phyloP scores from a whole-genome alignment of 1,284 basidiomycete species.

The Polyporus tsugae region DNA sequence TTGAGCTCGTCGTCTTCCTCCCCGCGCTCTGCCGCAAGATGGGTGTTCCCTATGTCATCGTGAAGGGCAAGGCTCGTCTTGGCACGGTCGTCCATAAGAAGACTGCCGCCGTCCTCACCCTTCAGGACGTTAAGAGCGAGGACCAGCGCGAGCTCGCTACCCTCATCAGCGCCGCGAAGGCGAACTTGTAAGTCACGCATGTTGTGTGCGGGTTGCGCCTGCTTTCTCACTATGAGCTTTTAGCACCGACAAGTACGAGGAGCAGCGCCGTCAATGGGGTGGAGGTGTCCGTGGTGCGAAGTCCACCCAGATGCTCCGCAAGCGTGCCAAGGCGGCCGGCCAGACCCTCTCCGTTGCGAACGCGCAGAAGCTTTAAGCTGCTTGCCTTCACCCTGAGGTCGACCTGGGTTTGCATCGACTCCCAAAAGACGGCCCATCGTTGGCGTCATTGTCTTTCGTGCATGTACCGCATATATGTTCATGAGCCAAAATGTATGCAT shows the following conservation, averaged over 20 bases:
- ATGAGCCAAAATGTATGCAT: constrained; percentile 30
- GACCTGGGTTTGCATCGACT: constrained; percentile 18
- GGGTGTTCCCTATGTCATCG: constrained; percentile 98
- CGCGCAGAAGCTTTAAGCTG: constrained; percentile 66
- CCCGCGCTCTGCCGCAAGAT: constrained; percentile 99
- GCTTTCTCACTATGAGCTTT: constrained; percentile 15
- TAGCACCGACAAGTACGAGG: constrained; percentile 96
- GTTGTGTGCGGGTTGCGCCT: constrained; percentile 2
- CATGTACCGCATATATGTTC: constrained; percentile 28
- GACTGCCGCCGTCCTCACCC: constrained; percentile 90
- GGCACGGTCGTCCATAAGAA: constrained; percentile 99
- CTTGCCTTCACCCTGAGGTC: constrained; percentile 9
- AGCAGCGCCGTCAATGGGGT: constrained; percentile 92
- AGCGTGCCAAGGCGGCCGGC: constrained; percentile 93
- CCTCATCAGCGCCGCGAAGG: constrained; percentile 93
- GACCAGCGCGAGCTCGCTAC: constrained; percentile 94
- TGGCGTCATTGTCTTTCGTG: constrained; percentile 21
- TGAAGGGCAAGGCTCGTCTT: constrained; percentile 97
- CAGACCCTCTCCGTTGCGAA: constrained; percentile 62
- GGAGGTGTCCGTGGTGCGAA: constrained; percentile 96
- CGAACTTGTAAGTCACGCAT: constrained; percentile 82
- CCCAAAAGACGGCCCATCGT: constrained; percentile 26
- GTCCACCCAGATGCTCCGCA: constrained; percentile 91
- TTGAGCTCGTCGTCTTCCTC: constrained; percentile 98
- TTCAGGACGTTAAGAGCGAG: constrained; percentile 96